These are phyloP conservation scores for Pyrus hybrid DNA, from an alignment of 331 rosid species.

Conservation along the genomic window DNA sequence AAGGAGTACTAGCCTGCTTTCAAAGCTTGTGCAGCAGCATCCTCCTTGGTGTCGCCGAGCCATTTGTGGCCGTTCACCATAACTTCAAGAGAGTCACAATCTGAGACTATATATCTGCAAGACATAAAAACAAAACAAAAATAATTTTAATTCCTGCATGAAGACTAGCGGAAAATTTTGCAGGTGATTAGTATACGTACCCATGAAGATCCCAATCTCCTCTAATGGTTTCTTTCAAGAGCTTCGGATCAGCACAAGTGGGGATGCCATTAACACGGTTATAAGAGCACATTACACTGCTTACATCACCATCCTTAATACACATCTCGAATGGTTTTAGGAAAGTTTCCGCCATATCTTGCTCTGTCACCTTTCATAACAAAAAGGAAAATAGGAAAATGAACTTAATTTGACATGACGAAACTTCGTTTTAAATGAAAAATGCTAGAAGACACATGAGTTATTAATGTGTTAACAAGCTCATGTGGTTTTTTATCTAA, in stretches of 20 bases:
- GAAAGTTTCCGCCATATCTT: slow-evolving; percentile 19
- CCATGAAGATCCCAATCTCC: slow-evolving; percentile 14
- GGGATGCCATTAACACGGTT: slow-evolving; percentile 14
- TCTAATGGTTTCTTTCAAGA: slow-evolving; percentile 5
- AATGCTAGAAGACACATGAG: neutral
- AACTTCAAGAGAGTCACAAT: slow-evolving; percentile 14
- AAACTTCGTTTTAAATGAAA: neutral
- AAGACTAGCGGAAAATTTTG: too few relatives aligned
- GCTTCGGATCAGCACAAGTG: slow-evolving; percentile 15
- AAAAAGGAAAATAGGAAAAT: neutral
- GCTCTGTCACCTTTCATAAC: slow-evolving; percentile 7
- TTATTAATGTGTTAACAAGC: neutral
- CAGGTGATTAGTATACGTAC: neutral
- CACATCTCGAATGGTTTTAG: slow-evolving; percentile 18
- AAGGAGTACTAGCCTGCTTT: slow-evolving; percentile 6
- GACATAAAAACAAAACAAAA: neutral
- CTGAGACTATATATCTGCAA: slow-evolving; percentile 14
- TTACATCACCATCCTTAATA: slow-evolving; percentile 15
- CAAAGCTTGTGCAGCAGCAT: slow-evolving; percentile 13
- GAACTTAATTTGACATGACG: neutral
- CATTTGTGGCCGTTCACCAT: slow-evolving; percentile 11
- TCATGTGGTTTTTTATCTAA: neutral
- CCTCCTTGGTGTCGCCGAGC: neutral
- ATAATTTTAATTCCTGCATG: neutral
- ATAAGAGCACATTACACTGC: slow-evolving; percentile 17